Conservation (phyloP, 768 basidiomycete genomes). For the Panaeolus papilionaceus region DNA sequence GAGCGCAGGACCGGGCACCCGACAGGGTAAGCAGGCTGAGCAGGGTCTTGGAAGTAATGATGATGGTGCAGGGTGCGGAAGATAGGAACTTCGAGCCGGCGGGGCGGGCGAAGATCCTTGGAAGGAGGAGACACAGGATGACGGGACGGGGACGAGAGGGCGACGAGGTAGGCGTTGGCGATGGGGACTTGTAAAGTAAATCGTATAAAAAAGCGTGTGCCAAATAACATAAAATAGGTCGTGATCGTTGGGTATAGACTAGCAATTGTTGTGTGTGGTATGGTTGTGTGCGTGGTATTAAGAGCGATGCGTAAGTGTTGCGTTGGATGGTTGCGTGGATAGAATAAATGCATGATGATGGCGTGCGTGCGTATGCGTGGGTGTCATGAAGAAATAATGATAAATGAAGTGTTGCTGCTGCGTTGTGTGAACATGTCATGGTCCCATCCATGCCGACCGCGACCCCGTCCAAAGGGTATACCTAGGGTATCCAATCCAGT, state of each 20-base stretch:
- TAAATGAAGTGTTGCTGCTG: conserved; percentile 7
- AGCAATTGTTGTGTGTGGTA: conserved; percentile 9
- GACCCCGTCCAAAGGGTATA: conserved; percentile 1
- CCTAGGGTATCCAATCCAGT: conserved; percentile 5
- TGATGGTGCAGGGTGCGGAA: neutral
- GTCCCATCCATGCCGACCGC: conserved; percentile 6
- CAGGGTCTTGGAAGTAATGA: neutral
- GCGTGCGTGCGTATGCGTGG: conserved; percentile 5
- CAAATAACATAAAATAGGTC: conserved; percentile 14
- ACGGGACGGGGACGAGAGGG: neutral
- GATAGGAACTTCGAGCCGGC: conserved; percentile 10
- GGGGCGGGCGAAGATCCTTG: conserved; percentile 7
- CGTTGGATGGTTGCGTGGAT: neutral
- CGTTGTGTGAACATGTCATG: conserved; percentile 6
- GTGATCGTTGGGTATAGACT: conserved; percentile 9
- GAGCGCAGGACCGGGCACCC: neutral
- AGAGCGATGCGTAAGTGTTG: neutral
- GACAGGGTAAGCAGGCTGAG: neutral
- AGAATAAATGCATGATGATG: conserved; percentile 13
- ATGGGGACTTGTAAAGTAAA: neutral
- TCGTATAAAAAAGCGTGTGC: neutral
- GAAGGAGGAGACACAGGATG: neutral
- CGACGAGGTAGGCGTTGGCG: neutral
- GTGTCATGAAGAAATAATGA: conserved; percentile 13
- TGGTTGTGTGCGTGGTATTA: conserved; percentile 14